Evolutionary conservation across 2,329 filamentous ascomycete genomes (phyloP).

Genomic region (Aspergillus ustus): DNA sequence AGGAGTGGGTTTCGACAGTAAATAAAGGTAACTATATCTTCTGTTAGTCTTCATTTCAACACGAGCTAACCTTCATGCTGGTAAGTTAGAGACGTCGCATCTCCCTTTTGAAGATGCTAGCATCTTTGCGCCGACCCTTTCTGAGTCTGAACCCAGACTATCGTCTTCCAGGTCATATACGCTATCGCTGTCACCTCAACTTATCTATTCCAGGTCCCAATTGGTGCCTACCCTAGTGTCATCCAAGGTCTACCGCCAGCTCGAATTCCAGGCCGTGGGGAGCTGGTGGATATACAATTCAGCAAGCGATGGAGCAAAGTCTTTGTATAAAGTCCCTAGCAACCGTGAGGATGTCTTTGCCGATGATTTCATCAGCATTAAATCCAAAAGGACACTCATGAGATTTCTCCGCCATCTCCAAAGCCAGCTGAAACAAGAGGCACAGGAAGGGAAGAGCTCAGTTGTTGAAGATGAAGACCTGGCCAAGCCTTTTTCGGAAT

Average conservation of each 20-base stretch:
- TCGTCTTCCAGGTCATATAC: conserved; percentile 74
- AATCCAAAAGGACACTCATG: conserved; percentile 85
- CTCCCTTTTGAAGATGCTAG: conserved; percentile 47
- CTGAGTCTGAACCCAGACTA: conserved; percentile 30
- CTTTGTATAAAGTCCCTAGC: conserved; percentile 76
- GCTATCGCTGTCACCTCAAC: conserved; percentile 79
- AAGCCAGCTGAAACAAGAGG: conserved; percentile 53
- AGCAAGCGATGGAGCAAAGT: conserved; percentile 13
- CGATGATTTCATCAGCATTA: conserved; percentile 73
- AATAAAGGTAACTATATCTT: conserved; percentile 39
- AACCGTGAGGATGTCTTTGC: conserved; percentile 91
- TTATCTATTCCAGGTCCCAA: conserved; percentile 81
- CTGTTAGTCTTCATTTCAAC: background rate
- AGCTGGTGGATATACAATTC: conserved; percentile 78
- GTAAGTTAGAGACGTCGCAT: conserved; percentile 38
- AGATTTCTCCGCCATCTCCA: conserved; percentile 92
- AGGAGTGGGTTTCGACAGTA: conserved; percentile 68
- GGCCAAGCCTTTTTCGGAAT: conserved; percentile 57
- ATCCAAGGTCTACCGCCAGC: conserved; percentile 82
- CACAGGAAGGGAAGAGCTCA: conserved; percentile 37
- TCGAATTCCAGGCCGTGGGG: conserved; percentile 92
- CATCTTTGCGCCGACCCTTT: conserved; percentile 30
- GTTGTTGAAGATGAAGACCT: conserved; percentile 58
- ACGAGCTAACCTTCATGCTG: conserved; percentile 12
- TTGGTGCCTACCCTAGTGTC: conserved; percentile 83